phyloP scores from a whole-genome alignment of 306 rosid species.

The Casuarina cunninghamiana region DNA sequence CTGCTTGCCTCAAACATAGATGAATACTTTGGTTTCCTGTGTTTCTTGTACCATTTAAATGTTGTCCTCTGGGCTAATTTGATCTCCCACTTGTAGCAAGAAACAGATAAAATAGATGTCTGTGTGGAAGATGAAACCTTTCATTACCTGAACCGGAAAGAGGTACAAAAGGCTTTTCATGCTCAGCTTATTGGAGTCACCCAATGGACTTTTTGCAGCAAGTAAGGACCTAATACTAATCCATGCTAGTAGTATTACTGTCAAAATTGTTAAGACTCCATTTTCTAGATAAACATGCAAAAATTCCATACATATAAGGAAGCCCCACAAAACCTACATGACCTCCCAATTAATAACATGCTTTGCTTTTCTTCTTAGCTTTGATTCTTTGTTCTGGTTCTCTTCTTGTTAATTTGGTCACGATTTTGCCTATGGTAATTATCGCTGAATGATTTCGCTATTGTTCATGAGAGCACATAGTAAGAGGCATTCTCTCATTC shows the following conservation, averaged over 20 bases:
- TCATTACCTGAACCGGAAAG: slow-evolving; percentile 60
- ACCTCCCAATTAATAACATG: not conserved
- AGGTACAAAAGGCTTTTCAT: slow-evolving; percentile 65
- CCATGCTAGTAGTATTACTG: not conserved
- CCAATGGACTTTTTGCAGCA: slow-evolving; percentile 57
- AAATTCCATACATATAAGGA: not conserved
- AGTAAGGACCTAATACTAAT: slow-evolving; percentile 30
- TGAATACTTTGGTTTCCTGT: not conserved
- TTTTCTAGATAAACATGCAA: not conserved
- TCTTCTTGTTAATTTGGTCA: slow-evolving; percentile 10
- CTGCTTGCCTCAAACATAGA: not conserved
- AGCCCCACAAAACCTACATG: not conserved
- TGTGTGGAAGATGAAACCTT: slow-evolving; percentile 62
- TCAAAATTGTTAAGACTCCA: not conserved
- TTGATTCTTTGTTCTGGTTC: not conserved
- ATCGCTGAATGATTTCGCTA: not conserved
- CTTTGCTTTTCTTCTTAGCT: not conserved
- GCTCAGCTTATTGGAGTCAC: slow-evolving; percentile 61
- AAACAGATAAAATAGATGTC: slow-evolving; percentile 51
- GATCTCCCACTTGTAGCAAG: slow-evolving; percentile 34
- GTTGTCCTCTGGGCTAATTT: slow-evolving; percentile 4
- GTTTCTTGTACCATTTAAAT: not conserved
- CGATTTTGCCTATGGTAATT: not conserved
- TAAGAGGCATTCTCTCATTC: not conserved
- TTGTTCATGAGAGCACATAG: not conserved